Evolutionary conservation across 306 rosid species (phyloP).

Genomic region (Purshia tridentata): DNA sequence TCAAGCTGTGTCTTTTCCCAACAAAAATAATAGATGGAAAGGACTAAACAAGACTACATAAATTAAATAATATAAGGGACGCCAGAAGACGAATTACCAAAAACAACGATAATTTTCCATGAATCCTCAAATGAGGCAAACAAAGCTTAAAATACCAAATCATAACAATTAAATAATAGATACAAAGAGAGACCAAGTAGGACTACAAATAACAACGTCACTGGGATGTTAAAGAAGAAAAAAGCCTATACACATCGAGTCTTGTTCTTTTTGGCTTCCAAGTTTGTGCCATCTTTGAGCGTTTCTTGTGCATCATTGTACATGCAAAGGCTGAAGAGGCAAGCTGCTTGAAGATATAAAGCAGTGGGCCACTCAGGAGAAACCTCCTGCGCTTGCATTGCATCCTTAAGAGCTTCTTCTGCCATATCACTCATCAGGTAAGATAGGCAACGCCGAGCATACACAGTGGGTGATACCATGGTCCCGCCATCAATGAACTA

Average conservation of each 20-base stretch:
- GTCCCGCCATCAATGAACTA: constrained; percentile 96
- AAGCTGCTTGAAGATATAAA: constrained; percentile 88
- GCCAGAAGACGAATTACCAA: background rate
- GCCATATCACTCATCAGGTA: constrained; percentile 76
- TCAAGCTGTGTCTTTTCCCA: too few species aligned
- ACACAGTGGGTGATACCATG: constrained; percentile 94
- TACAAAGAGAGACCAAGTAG: constrained; percentile 21
- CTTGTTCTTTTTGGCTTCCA: constrained; percentile 76
- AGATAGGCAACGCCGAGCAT: constrained; percentile 80
- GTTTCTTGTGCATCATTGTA: constrained; percentile 93
- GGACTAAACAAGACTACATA: too few species aligned
- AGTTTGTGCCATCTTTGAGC: constrained; percentile 77
- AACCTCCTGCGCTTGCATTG: constrained; percentile 91
- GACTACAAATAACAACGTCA: background rate
- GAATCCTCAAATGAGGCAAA: constrained; percentile 27
- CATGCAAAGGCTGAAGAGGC: constrained; percentile 82
- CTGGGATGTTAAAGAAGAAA: background rate
- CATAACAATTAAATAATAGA: constrained; percentile 31
- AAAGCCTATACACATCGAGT: constrained; percentile 45
- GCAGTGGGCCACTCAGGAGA: constrained; percentile 96
- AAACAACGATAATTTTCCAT: constrained; percentile 25
- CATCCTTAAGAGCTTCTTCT: constrained; percentile 85
- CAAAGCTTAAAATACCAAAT: constrained; percentile 21
- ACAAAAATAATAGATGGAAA: too few species aligned
- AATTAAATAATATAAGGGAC: background rate